phyloP scores from a whole-genome alignment of 2,329 filamentous ascomycete species.

The Cladosporium sp. region DNA sequence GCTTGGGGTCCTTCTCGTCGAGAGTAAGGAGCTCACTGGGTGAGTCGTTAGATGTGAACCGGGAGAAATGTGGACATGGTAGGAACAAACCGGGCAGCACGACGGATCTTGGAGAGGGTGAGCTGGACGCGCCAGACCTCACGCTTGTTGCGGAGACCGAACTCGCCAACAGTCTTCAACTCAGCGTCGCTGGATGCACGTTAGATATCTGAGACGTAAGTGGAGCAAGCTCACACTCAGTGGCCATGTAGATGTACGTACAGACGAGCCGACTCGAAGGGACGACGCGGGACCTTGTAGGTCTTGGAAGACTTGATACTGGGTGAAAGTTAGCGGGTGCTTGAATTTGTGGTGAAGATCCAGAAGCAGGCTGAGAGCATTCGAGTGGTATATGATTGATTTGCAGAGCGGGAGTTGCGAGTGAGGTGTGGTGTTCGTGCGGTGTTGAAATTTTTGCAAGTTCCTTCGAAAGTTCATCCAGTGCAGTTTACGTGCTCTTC shows the following conservation, averaged over 20 bases:
- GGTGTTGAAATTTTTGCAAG: neutral
- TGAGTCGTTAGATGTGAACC: conserved; percentile 23
- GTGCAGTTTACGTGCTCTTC: neutral
- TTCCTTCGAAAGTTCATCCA: neutral
- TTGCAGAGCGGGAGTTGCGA: neutral
- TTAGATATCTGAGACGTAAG: conserved; percentile 89
- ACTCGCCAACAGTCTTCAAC: conserved; percentile 99
- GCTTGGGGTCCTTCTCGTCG: conserved; percentile 99
- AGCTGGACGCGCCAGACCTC: conserved; percentile 99
- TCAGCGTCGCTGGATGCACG: conserved; percentile 83
- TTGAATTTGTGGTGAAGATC: neutral
- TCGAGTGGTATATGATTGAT: conserved; percentile 9
- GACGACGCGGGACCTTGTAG: conserved; percentile 96
- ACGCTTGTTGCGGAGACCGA: conserved; percentile 99
- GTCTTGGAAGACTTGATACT: conserved; percentile 91
- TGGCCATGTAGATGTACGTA: conserved; percentile 84
- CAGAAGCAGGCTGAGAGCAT: conserved; percentile 8
- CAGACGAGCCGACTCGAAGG: conserved; percentile 99
- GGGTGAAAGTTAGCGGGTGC: conserved; percentile 7
- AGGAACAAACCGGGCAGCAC: conserved; percentile 89
- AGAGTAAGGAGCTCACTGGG: conserved; percentile 97
- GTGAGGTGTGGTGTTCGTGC: neutral
- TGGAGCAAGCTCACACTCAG: conserved; percentile 98
- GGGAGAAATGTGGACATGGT: neutral
- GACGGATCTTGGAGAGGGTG: conserved; percentile 99